Evolutionary conservation across 768 basidiomycete species (phyloP).

Genomic region (Suillus placidus): DNA sequence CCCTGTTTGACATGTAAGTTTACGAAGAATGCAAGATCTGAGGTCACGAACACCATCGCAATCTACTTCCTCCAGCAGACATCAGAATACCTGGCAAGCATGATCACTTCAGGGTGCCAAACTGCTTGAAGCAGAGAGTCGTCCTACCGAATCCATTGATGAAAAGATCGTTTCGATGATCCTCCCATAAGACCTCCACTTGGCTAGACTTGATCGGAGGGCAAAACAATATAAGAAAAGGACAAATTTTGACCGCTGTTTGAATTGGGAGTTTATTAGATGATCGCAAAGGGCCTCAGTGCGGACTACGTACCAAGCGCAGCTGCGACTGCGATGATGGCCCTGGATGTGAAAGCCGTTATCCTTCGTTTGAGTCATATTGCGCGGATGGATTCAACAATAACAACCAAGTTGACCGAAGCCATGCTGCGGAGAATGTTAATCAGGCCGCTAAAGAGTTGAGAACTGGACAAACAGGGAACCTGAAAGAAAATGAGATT

Average conservation of each 20-base stretch:
- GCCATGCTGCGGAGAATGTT: conserved; percentile 63
- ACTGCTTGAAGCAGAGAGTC: background rate
- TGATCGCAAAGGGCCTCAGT: background rate
- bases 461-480: conserved; percentile 40
- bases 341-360: conserved; percentile 77
- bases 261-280: conserved; percentile 3
- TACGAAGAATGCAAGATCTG: conserved; percentile 6
- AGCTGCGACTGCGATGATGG: conserved; percentile 79
- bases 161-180: conserved; percentile 92
- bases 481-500: conserved; percentile 38
- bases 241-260: conserved; percentile 76
- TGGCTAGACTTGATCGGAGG: conserved; percentile 82
- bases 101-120: conserved; percentile 4
- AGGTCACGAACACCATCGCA: conserved; percentile 72
- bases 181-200: conserved; percentile 95
- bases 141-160: conserved; percentile 74
- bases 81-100: conserved; percentile 66
- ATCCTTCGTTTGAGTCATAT: conserved; percentile 60
- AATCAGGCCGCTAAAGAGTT: conserved; percentile 4
- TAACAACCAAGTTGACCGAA: conserved; percentile 87
- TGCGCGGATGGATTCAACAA: conserved; percentile 83
- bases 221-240: conserved; percentile 89
- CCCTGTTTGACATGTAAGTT: conserved; percentile 39
- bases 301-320: conserved; percentile 59
- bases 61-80: conserved; percentile 80